Conservation (phyloP, 2,329 filamentous ascomycete genomes). For the Trichoderma oligosporum region DNA sequence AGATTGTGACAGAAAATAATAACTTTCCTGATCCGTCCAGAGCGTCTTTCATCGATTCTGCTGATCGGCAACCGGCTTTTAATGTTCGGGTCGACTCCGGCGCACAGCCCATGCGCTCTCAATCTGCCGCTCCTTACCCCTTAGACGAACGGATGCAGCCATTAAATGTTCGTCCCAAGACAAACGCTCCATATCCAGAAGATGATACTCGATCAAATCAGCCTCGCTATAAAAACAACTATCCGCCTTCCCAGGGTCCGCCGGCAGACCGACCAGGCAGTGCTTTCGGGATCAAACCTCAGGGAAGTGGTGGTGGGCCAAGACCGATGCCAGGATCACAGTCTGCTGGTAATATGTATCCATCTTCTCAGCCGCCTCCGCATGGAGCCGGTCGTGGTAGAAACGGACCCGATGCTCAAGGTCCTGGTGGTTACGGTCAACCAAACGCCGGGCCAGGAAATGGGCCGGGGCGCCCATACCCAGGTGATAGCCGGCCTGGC, state of each 20-base stretch:
- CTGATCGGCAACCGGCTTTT: slow-evolving; percentile 48
- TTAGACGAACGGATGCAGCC: slow-evolving; percentile 60
- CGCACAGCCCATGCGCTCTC: slow-evolving; percentile 39
- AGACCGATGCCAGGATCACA: slow-evolving; percentile 42
- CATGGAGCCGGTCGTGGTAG: slow-evolving; percentile 42
- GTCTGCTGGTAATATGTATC: slow-evolving; percentile 46
- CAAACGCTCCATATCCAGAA: slow-evolving; percentile 51
- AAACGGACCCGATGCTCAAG: slow-evolving; percentile 44
- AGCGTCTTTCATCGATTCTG: slow-evolving; percentile 32
- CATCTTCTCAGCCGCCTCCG: slow-evolving; percentile 29
- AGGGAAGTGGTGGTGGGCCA: slow-evolving; percentile 26
- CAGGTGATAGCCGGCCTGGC: slow-evolving; percentile 27
- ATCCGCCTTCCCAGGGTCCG: slow-evolving; percentile 48
- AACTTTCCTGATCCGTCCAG: slow-evolving; percentile 48
- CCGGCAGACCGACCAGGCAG: slow-evolving; percentile 48
- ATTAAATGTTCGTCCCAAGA: slow-evolving; percentile 44
- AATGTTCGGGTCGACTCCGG: slow-evolving; percentile 45
- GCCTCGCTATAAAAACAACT: slow-evolving; percentile 44
- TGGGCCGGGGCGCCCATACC: slow-evolving; percentile 21
- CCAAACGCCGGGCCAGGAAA: neutral
- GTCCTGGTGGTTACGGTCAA: slow-evolving; percentile 40
- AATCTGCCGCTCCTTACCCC: slow-evolving; percentile 65
- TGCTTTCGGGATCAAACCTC: slow-evolving; percentile 53
- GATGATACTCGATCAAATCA: slow-evolving; percentile 42
- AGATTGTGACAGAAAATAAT: slow-evolving; percentile 37